Conservation (phyloP, 2,329 filamentous ascomycete genomes). For the Alternaria consortialis region DNA sequence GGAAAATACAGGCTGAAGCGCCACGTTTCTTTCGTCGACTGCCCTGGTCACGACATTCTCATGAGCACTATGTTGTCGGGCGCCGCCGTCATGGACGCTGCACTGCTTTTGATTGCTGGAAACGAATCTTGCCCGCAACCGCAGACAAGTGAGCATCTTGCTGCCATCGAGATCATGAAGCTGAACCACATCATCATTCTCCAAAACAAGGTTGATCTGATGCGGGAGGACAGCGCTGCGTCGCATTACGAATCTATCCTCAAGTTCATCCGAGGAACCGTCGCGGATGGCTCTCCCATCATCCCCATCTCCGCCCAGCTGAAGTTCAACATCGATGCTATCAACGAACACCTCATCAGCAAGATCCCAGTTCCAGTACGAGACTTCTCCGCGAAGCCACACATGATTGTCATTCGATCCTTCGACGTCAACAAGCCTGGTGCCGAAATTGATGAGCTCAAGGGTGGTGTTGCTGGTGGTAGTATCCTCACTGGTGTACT, state of each 20-base stretch:
- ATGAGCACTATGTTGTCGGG: conserved; percentile 99
- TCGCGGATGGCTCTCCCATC: conserved; percentile 92
- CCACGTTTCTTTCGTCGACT: conserved; percentile 84
- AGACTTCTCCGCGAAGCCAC: conserved; percentile 90
- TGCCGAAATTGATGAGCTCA: conserved; percentile 97
- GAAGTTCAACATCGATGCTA: conserved; percentile 99
- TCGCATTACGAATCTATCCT: conserved; percentile 96
- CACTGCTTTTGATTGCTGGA: conserved; percentile 92
- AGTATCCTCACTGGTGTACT: conserved; percentile 95
- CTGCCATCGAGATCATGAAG: conserved; percentile 99
- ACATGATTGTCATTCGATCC: conserved; percentile 99
- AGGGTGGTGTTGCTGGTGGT: conserved; percentile 98
- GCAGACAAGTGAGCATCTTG: conserved; percentile 97
- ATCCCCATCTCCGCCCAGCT: conserved; percentile 97
- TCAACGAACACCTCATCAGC: conserved; percentile 94
- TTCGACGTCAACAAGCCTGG: conserved; percentile 99
- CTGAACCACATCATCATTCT: conserved; percentile 99
- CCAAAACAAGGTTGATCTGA: conserved; percentile 99
- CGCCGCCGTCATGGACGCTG: conserved; percentile 99
- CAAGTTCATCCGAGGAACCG: conserved; percentile 98
- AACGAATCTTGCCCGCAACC: conserved; percentile 99
- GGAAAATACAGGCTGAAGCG: conserved; percentile 85
- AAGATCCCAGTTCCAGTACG: conserved; percentile 91
- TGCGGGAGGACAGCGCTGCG: conserved; percentile 93
- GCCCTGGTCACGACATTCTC: conserved; percentile 99